Evolutionary conservation across 495 filamentous ascomycete genomes (phyloP), one percentile per base, ranked within the genome.

Genomic region (Aspergillus sparsus): DNA sequence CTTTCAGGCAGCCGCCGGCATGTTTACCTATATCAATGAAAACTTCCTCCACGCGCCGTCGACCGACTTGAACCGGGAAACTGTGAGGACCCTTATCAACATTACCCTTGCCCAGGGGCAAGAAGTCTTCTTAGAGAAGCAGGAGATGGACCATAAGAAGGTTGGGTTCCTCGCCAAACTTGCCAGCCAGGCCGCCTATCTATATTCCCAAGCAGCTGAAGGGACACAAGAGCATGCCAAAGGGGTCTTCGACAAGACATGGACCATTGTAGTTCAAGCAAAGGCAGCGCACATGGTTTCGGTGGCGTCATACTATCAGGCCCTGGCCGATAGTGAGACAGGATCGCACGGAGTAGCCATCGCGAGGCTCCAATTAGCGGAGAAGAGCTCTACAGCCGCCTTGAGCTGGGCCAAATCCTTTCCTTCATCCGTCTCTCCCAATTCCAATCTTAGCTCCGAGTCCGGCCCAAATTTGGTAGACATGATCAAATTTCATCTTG

Each of bases 21-120:
- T 98, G 94, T 98, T 98, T 74, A 97, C 92, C 16, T 98, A 98
- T 67, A 98, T 98, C 78, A 98, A 98, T 73, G 93, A 98, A 76
- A 98, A 98, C 75, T 98, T 98, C 74, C 78, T 97, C 42, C 95
- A 98, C 68, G 94, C 94, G 36, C 94, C 94, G 4, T 97, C 92
- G 9, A 94, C 90, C 31, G 94, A 98, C 68, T 76, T 98, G 36
- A 97, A 93, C 71, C 82, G 93, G 60, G 92, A 98, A 13, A 98
- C 94, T 3, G 90, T 98, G 60, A 97, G 96, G 75, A 92, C 92
- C 1, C 72, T 98, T 60, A 98, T 98, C 69, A 84, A 85, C 53
- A 84, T 98, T 59, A 97, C 92, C 81, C 82, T 98, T 41, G 95
- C 93, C 7, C 94, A 98, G 74, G 93, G 87, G 0, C 94, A 98